Conservation (phyloP, 495 filamentous ascomycete species). For the Cairneyella variabilis region DNA sequence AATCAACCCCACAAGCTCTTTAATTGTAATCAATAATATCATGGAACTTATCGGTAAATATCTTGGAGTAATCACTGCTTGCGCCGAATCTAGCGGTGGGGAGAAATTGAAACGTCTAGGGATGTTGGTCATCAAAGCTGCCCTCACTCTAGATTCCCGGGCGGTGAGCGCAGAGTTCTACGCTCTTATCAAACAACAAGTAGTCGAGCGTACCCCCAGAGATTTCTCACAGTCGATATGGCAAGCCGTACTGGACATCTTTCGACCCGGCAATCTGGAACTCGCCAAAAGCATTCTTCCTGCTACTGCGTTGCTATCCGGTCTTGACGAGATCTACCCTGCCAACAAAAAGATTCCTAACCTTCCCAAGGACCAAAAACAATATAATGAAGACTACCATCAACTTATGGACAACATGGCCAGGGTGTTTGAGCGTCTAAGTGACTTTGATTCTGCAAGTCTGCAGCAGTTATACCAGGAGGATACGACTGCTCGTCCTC, state of each 20-base stretch:
- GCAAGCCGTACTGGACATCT: constrained; percentile 67
- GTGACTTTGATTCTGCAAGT: constrained; percentile 63
- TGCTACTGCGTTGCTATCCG: constrained; percentile 62
- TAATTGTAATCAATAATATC: constrained; percentile 48
- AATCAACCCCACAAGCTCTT: constrained; percentile 41
- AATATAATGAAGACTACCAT: constrained; percentile 72
- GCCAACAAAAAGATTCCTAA: constrained; percentile 38
- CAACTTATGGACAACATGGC: constrained; percentile 65
- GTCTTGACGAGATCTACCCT: constrained; percentile 66
- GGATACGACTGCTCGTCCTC: constrained; percentile 44
- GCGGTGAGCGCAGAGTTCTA: constrained; percentile 69
- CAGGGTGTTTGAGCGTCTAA: constrained; percentile 69
- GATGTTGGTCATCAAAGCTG: constrained; percentile 64
- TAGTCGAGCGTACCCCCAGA: constrained; percentile 63
- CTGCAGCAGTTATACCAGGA: constrained; percentile 62
- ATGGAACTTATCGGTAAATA: constrained; percentile 46
- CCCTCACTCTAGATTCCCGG: constrained; percentile 71
- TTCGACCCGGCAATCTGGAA: constrained; percentile 57
- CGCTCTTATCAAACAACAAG: constrained; percentile 49
- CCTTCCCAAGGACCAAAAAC: constrained; percentile 49
- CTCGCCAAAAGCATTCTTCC: constrained; percentile 69
- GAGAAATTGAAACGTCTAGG: constrained; percentile 39
- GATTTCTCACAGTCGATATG: constrained; percentile 67
- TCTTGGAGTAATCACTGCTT: constrained; percentile 38
- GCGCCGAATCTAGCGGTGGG: constrained; percentile 36